Evolutionary conservation across 2,329 filamentous ascomycete species (phyloP).

Genomic region (Colletotrichum liriopes): DNA sequence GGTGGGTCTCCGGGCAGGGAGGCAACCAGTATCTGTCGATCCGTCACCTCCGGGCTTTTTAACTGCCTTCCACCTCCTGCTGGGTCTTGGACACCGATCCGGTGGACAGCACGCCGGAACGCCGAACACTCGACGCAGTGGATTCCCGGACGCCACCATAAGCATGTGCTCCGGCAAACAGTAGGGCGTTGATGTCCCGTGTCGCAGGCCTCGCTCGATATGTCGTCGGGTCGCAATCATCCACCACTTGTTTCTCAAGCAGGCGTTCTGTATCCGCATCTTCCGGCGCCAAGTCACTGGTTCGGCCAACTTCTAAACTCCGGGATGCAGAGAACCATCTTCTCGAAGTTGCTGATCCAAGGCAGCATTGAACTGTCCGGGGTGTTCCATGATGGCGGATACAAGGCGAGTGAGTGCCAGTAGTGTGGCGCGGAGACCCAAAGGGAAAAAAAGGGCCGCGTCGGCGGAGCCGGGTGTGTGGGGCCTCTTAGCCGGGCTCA

Average conservation of each 20-base stretch:
- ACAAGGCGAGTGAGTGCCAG: neutral
- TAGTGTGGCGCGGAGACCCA: constrained; percentile 19
- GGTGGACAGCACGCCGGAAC: neutral
- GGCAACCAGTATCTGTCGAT: constrained; percentile 7
- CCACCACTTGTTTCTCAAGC: neutral
- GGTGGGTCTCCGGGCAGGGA: constrained; percentile 26
- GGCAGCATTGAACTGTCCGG: neutral
- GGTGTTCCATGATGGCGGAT: constrained; percentile 9
- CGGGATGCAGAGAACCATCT: neutral
- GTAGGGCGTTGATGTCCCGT: neutral
- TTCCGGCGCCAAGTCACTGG: constrained; percentile 6
- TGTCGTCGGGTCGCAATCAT: too few species aligned
- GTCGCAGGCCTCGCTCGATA: neutral
- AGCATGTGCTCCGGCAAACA: neutral
- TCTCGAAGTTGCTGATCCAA: constrained; percentile 4
- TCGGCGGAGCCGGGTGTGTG: constrained; percentile 12
- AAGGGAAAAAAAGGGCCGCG: neutral
- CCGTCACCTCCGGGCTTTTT: constrained; percentile 6
- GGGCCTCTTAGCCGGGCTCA: neutral
- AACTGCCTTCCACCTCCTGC: neutral
- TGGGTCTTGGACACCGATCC: constrained; percentile 4
- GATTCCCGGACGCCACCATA: neutral
- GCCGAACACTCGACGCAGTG: neutral
- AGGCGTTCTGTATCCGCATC: neutral
- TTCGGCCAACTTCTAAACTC: constrained; percentile 1